Base-by-base conservation (phyloP, 2,329 filamentous ascomycete species). In the Diaporthe helianthi region DNA sequence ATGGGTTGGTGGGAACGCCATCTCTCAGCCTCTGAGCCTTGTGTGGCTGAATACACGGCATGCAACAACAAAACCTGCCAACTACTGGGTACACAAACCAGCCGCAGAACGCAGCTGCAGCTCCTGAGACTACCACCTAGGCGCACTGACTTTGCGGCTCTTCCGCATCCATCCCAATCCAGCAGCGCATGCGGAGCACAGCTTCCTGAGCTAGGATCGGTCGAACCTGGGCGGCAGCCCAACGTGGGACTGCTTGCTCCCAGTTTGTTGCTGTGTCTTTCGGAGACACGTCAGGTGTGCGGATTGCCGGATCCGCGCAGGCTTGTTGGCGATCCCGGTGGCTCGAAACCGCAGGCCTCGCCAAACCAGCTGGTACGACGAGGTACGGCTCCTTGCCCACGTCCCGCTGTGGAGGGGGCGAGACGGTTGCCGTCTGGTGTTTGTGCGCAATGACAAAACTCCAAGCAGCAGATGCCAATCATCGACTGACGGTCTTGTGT, bases 251-350 rank as follows among this genome's bases (percentile, higher is more conserved):
- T 38, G 41, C 41, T 6, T n/a, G 12, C 15, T 38, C 19, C 17
- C 13, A 2, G 13, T 60, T 5, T 1, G 13, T 38, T 7, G 41
- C 8, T 47, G 2, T 22, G 19, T 26, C 44, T 15, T 15, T 49
- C 13, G 9, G 26, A n/a, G 44, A 49, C 26, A 44, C 41, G 29
- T 36, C 58, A 63, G 33, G 44, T 46, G 26, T n/a, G 22, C n/a
- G n/a, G n/a, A n/a, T n/a, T n/a, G n/a, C 58, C 44, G 44, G 58
- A 63, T 63, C 58, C 36, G 29, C 58, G 44, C 58, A 63, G 58
- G 58, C 58, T 63, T 63, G 44, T n/a, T 63, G 58, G 44, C 58
- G 58, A 63, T 63, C 58, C 58, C 58, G 58, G 41, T 49, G 58
- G 58, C 58, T 63, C 58, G 58, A 63, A 63, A 63, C 58, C 58